phyloP scores from a whole-genome alignment of 257 asterid genomes.

The Solanum ahanhuiri region DNA sequence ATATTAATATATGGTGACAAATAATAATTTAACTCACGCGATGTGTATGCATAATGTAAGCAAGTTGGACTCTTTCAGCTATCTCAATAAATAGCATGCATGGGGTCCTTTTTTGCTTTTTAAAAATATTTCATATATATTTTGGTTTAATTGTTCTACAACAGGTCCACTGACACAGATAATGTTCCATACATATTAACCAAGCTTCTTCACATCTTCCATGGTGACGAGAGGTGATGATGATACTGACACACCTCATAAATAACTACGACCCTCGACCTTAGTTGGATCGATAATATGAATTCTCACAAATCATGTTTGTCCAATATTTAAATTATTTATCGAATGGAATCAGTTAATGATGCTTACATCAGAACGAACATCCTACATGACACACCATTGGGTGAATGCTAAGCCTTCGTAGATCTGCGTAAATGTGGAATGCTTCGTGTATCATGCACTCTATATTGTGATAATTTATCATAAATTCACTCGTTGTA shows the following conservation, averaged over 20 bases:
- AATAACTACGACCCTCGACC: background rate
- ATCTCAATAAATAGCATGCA: background rate
- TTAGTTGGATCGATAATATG: background rate
- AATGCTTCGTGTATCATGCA: background rate
- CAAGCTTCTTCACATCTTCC: background rate
- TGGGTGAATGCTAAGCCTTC: background rate
- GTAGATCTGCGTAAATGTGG: rapidly evolving
- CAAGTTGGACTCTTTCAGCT: background rate
- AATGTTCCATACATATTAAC: background rate
- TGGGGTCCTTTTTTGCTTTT: slow-evolving; percentile 23
- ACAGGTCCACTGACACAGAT: background rate
- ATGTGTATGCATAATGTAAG: slow-evolving; percentile 19
- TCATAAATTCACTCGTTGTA: background rate
- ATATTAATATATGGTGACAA: background rate
- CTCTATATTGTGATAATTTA: background rate
- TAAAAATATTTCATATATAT: background rate
- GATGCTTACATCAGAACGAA: rapidly evolving
- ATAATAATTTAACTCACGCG: slow-evolving; percentile 50
- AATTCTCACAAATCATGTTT: background rate
- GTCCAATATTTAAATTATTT: background rate
- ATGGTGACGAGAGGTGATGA: background rate
- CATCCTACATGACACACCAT: background rate
- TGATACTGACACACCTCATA: background rate
- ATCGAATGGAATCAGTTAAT: background rate
- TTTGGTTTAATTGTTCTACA: background rate